These are phyloP conservation scores for Magnolia changhungtana DNA, from an alignment of 164 flowering plant genomes.

Conservation along the genomic window DNA sequence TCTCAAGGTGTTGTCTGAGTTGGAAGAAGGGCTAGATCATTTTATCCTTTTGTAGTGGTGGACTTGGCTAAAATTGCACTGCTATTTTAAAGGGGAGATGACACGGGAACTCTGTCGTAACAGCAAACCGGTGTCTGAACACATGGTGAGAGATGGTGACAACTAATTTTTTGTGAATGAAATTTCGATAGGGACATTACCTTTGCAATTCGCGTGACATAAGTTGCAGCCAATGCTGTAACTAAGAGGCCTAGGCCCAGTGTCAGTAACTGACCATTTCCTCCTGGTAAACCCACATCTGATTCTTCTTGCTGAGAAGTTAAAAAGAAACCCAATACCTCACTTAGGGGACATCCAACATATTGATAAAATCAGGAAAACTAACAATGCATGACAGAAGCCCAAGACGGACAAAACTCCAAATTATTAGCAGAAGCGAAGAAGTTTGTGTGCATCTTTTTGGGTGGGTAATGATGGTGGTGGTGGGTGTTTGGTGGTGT, in stretches of 20 bases:
- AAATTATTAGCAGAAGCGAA: not conserved
- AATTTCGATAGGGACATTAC: conserved; percentile 26
- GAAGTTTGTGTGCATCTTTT: not conserved
- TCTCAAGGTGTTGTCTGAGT: not conserved
- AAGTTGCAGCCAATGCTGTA: conserved; percentile 82
- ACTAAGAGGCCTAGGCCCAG: conserved; percentile 75
- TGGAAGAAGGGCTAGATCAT: not conserved
- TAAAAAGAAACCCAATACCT: not conserved
- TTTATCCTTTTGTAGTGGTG: not conserved
- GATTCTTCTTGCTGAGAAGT: conserved; percentile 87
- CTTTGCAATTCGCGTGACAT: conserved; percentile 87
- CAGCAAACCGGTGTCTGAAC: not conserved
- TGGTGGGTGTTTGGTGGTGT: not conserved
- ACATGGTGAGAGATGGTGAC: not conserved
- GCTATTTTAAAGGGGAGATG: not conserved
- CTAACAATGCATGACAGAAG: not conserved
- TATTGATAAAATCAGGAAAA: not conserved
- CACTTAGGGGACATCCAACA: not conserved
- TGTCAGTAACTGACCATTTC: conserved; percentile 67
- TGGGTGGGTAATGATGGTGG: not conserved
- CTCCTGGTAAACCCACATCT: conserved; percentile 58
- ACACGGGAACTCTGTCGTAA: not conserved
- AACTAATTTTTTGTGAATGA: not conserved
- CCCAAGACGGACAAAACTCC: not conserved
- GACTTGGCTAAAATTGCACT: no score